A percentile compares a stretch with the other conserved stretches of the same genome.
phyloP scores from a whole-genome alignment of 805 yeast genomes.

The Kluyveromyces nonfermentans region DNA sequence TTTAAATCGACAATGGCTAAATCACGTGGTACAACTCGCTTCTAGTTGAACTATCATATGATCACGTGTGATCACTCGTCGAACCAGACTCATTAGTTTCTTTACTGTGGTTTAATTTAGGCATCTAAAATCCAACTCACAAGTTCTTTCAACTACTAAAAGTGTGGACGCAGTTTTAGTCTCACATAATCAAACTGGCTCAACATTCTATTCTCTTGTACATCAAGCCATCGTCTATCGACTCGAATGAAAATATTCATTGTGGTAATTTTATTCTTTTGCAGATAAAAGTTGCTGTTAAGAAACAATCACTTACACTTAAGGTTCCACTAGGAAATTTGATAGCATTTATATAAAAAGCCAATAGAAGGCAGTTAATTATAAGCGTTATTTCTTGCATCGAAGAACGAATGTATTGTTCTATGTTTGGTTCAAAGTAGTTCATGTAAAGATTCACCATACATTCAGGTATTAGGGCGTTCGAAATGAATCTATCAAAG shows the following conservation, averaged over 20 bases:
- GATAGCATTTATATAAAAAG: background rate
- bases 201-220: no score
- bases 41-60: no score
- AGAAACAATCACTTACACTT: background rate
- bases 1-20: constrained; percentile 39
- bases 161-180: background rate
- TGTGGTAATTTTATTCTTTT: no score
- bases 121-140: background rate
- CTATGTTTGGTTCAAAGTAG: no score
- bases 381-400: no score
- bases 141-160: background rate
- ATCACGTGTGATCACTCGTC: background rate
- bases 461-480: no score
- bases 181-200: background rate
- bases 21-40: background rate
- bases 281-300: background rate
- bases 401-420: background rate
- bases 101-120: background rate
- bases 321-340: background rate
- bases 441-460: no score
- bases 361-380: background rate
- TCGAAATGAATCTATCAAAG: no score
- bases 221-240: no score
- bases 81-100: background rate
- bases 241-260: no score